phyloP scores from a whole-genome alignment of 2,329 filamentous ascomycete species.

The Coleophoma cylindrospora region DNA sequence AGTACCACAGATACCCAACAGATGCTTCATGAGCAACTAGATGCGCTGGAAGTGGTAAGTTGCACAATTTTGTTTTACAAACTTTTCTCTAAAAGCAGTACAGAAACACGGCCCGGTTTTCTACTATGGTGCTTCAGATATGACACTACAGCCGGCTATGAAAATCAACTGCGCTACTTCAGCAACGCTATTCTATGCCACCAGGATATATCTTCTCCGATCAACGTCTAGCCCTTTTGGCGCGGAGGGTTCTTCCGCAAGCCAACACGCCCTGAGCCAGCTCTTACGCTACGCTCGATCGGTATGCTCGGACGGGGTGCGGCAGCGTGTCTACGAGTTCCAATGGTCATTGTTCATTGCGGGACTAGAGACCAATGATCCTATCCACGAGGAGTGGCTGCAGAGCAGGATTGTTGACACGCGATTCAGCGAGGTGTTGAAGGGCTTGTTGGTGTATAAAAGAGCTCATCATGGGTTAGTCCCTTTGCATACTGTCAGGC shows the following conservation, averaged over 20 bases:
- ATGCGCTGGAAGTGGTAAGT: not conserved
- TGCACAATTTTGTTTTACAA: not conserved
- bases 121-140: constrained; percentile 8
- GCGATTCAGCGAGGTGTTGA: not conserved
- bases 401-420: not conserved
- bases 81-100: not conserved
- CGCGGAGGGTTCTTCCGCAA: not conserved
- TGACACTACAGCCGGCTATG: constrained; percentile 8
- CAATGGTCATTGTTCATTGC: constrained; percentile 13
- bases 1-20: not conserved
- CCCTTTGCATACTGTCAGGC: too few species aligned
- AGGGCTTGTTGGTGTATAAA: too few species aligned
- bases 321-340: constrained; percentile 9
- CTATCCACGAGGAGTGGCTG: constrained; percentile 12
- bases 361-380: constrained; percentile 9
- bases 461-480: too few species aligned
- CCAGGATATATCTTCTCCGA: constrained; percentile 3
- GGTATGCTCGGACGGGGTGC: not conserved
- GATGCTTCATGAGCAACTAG: not conserved
- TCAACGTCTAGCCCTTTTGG: not conserved
- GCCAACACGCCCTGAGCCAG: not conserved
- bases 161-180: constrained; percentile 9
- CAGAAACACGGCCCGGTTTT: constrained; percentile 1
- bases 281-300: constrained; percentile 2
- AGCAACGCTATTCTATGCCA: constrained; percentile 6